Evolutionary conservation across 2,329 filamentous ascomycete species (phyloP).

Genomic region (Stagonosporopsis vannaccii): DNA sequence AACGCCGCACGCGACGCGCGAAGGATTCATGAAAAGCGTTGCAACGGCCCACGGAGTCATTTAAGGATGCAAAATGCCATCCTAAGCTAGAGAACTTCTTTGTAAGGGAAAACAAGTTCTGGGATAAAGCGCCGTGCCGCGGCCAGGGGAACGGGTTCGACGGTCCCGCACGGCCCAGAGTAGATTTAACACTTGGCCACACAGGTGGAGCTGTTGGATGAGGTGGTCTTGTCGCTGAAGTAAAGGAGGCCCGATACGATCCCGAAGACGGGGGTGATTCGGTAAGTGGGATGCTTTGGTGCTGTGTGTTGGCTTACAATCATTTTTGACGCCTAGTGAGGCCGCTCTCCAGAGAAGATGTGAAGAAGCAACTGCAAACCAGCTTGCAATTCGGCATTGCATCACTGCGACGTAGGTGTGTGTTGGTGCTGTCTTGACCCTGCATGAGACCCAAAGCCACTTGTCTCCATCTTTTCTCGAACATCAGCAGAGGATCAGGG

Average conservation of each 20-base stretch:
- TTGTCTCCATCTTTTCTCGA: constrained; percentile 5
- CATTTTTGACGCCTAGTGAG: background rate
- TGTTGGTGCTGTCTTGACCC: background rate
- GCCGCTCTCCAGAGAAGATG: background rate
- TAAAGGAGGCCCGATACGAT: constrained; percentile 7
- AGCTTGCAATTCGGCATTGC: constrained; percentile 1
- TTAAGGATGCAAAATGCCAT: constrained; percentile 3
- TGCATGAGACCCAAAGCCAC: constrained; percentile 11
- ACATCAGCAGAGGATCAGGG: constrained; percentile 2
- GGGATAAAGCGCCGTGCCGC: constrained; percentile 14
- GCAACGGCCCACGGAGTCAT: constrained; percentile 9
- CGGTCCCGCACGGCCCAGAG: constrained; percentile 3
- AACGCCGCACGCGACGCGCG: constrained; percentile 4
- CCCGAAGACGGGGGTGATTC: constrained; percentile 6
- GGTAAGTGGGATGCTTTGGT: constrained; percentile 3
- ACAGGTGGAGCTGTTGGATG: constrained; percentile 8
- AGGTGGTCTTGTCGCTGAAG: constrained; percentile 6
- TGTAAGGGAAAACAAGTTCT: constrained; percentile 11
- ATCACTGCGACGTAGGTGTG: constrained; percentile 18
- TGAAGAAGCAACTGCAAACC: background rate
- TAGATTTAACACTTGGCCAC: background rate
- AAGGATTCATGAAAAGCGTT: constrained; percentile 9
- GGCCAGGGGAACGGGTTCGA: constrained; percentile 16
- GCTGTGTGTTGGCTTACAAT: background rate
- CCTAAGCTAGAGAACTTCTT: constrained; percentile 5